Conservation (phyloP, 1,139 yeast species). For the Meyerozyma athensensis region DNA sequence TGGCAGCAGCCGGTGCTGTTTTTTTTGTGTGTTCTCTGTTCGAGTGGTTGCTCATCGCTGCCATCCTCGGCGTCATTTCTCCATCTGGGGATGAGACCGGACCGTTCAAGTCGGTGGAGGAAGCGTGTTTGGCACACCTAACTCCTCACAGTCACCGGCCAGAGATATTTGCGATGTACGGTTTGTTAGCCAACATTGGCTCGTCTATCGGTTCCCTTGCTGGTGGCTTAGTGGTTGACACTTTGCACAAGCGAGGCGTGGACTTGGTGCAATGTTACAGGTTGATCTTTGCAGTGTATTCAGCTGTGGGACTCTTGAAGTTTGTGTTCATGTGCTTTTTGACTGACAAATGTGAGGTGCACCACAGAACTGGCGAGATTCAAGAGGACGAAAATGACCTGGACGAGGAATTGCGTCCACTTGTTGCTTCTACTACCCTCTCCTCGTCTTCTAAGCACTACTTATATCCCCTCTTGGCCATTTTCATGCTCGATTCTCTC, state of each 20-base stretch:
- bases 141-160: slow-evolving; percentile 65
- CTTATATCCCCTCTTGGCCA: slow-evolving; percentile 38
- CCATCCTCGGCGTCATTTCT: slow-evolving; percentile 60
- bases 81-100: slow-evolving; percentile 94
- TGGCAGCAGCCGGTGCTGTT: slow-evolving; percentile 64
- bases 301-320: slow-evolving; percentile 53
- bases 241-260: slow-evolving; percentile 29
- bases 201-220: slow-evolving; percentile 68
- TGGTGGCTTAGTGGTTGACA: slow-evolving; percentile 58
- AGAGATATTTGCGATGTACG: slow-evolving; percentile 69
- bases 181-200: slow-evolving; percentile 67
- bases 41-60: slow-evolving; percentile 55
- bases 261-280: slow-evolving; percentile 47
- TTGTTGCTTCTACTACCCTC: slow-evolving; percentile 17
- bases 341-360: slow-evolving; percentile 51
- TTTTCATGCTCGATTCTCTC: slow-evolving; percentile 74
- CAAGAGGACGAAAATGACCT: slow-evolving; percentile 7
- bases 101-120: slow-evolving; percentile 87
- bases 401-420: slow-evolving; percentile 8
- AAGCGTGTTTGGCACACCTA: slow-evolving; percentile 78
- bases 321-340: slow-evolving; percentile 50
- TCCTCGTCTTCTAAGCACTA: slow-evolving; percentile 29
- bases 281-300: slow-evolving; percentile 52
- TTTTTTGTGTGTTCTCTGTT: slow-evolving; percentile 54
- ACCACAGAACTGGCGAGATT: background rate